Base-by-base conservation (phyloP, 306 rosid species). In the Malus orientalis region DNA sequence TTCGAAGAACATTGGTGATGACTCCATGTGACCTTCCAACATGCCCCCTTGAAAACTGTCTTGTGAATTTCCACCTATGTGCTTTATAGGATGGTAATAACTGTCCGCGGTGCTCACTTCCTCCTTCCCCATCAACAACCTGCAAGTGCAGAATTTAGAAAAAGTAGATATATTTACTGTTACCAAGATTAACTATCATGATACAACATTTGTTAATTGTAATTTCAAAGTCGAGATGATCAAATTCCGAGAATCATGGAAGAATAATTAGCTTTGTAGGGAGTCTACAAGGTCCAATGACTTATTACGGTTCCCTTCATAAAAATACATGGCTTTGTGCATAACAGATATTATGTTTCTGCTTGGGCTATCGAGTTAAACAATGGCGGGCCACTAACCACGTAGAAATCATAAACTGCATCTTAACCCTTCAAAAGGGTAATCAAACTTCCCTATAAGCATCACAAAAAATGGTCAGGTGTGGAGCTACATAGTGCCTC, bases 51-150 rank as follows among this genome's bases (percentile, higher is more conserved):
- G 90, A 81, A 84, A 51, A 73, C 60, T 86, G 85, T 73, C 78
- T 81, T 8, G 33, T 74, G 82, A 86, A 87, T n/a, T 87, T 89
- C 76, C 4, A 82, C 83, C 97, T 85, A 16, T 86, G 94, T 12
- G 96, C 90, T 82, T 94, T 94, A 79, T 94, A 94, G 18, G 97
- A 92, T 76, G 97, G 96, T 71, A 94, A 78, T 72, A 94, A 75
- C 47, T 77, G 86, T 85, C 95, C 80, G 18, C 97, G 89, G 82
- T 78, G 76, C 75, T 94, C 96, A 70, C 86, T 84, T 55, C 96
- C 98, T 42, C 90, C 61, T 76, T 92, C 97, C 65, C 97, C 96
- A 78, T 94, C 97, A 79, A 92, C 18, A 75, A 94, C 98, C 91
- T 91, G 88, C 73, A 38, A 69, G 77, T 64, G 10, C 15, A 70